Evolutionary conservation across 352 stramenopile species (phyloP).

Genomic region (Phytophthora syringae): DNA sequence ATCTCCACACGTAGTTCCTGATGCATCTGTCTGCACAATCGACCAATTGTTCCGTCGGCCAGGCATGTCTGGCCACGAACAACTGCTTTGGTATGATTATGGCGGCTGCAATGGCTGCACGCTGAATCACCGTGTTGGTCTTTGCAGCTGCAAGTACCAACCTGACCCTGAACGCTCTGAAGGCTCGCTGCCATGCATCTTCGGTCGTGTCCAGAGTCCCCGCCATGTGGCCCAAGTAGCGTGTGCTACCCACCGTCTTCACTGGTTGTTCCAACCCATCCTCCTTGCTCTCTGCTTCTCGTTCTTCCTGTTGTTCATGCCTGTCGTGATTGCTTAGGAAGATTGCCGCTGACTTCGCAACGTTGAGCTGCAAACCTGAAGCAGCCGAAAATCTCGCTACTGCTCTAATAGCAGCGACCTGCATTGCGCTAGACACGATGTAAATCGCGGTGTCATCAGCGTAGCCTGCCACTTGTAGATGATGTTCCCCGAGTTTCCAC

Average conservation of each 20-base stretch:
- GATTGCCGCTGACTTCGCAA: not conserved
- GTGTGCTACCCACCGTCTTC: not conserved
- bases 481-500: not conserved
- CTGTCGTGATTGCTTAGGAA: too few relatives aligned
- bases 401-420: not conserved
- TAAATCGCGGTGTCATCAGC: constrained; percentile 4
- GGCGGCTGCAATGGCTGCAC: not conserved
- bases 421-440: not conserved
- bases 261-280: too few relatives aligned
- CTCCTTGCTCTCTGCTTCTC: not conserved
- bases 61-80: constrained; percentile 5
- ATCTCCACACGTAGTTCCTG: not conserved
- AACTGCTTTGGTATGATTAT: constrained; percentile 8
- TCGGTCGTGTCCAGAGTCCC: not conserved
- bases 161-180: not conserved
- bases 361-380: not conserved
- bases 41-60: not conserved
- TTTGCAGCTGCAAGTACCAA: not conserved
- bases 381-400: not conserved
- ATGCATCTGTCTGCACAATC: not conserved
- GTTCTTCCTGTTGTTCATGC: not conserved
- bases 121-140: constrained; percentile 3
- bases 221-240: not conserved
- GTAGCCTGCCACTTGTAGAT: not conserved
- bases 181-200: not conserved